These are phyloP conservation scores for Podaxis sp. DNA, from an alignment of 768 basidiomycete genomes.

Conservation along the genomic window DNA sequence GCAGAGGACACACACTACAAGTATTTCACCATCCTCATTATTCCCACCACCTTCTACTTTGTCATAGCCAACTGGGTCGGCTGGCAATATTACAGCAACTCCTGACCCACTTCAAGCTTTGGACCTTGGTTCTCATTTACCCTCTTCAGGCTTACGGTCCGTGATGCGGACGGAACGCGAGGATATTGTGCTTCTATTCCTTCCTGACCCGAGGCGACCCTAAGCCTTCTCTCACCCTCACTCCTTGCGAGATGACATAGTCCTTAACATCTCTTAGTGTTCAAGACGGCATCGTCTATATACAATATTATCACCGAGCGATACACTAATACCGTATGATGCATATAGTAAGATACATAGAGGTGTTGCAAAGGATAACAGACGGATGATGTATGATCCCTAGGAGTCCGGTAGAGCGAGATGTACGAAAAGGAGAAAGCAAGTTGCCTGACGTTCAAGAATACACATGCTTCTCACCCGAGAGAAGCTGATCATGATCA, in stretches of 20 bases:
- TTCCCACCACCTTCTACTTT: slow-evolving; percentile 83
- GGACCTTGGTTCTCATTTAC: too few relatives aligned
- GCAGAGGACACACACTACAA: slow-evolving; percentile 84
- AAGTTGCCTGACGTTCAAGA: too few relatives aligned
- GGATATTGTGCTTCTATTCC: background rate
- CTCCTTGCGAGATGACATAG: background rate
- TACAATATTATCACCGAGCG: background rate
- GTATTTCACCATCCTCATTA: slow-evolving; percentile 72
- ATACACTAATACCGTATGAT: background rate
- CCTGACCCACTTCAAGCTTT: slow-evolving; percentile 37
- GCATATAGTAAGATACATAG: background rate
- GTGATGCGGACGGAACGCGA: slow-evolving; percentile 1
- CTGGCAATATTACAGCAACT: slow-evolving; percentile 95
- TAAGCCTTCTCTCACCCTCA: background rate
- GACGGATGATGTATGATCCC: background rate
- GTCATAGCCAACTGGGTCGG: slow-evolving; percentile 99
- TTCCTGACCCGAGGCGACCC: background rate
- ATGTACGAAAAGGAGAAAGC: background rate
- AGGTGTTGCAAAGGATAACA: background rate
- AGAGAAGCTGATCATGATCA: background rate
- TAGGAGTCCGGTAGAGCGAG: background rate
- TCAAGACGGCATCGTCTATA: too few relatives aligned
- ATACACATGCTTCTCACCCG: background rate
- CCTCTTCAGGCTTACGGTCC: background rate
- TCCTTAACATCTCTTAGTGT: too few relatives aligned